These are phyloP conservation scores for Elsinoe necatrix DNA, from an alignment of 2,329 filamentous ascomycete species.

Conservation along the genomic window DNA sequence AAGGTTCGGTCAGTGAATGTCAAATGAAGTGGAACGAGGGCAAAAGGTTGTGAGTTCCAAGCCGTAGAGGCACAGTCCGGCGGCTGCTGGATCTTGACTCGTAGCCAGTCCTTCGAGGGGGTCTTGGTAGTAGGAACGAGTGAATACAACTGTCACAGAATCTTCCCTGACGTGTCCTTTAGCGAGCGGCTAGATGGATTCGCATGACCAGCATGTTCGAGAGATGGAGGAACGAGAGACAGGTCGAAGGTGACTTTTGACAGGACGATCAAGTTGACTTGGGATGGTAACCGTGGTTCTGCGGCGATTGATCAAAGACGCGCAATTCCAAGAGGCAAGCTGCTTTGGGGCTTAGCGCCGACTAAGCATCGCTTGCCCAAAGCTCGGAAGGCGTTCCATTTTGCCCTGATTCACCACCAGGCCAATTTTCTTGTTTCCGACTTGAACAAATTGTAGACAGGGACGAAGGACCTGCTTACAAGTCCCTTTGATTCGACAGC, in stretches of 20 bases:
- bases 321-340: conserved; percentile 2
- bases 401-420: conserved; percentile 1
- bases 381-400: not conserved
- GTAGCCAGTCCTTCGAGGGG: conserved; percentile 1
- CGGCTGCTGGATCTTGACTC: conserved; percentile 9
- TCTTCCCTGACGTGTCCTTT: conserved; percentile 9
- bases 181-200: conserved; percentile 3
- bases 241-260: not conserved
- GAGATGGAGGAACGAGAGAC: not conserved
- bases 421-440: not conserved
- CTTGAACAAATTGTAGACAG: not conserved
- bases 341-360: conserved; percentile 11
- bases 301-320: conserved; percentile 9
- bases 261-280: not conserved
- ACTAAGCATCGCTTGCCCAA: conserved; percentile 3
- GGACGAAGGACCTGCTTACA: too few relatives aligned
- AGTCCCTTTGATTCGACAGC: too few relatives aligned
- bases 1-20: not conserved
- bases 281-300: not conserved
- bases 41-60: not conserved
- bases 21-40: not conserved
- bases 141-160: conserved; percentile 6
- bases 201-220: conserved; percentile 8
- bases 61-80: not conserved
- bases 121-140: not conserved